Conservation (phyloP, 2,329 filamentous ascomycete species). For the Drechslera avenae region DNA sequence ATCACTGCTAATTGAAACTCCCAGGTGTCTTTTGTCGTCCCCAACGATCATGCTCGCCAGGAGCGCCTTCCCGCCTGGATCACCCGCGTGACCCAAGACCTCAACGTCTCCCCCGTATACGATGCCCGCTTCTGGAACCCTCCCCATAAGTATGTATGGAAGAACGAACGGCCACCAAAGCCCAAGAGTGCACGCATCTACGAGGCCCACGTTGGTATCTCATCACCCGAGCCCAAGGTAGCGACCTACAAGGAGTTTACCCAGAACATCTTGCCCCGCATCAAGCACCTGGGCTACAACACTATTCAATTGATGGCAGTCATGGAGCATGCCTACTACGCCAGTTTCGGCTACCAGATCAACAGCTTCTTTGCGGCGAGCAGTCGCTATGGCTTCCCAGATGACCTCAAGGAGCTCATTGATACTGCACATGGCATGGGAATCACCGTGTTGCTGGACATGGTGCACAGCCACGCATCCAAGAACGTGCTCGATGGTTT, state of each 20-base stretch:
- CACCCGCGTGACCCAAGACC: constrained; percentile 92
- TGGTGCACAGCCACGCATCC: constrained; percentile 96
- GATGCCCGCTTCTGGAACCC: constrained; percentile 98
- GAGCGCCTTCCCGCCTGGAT: constrained; percentile 97
- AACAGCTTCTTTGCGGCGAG: constrained; percentile 99
- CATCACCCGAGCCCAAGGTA: constrained; percentile 84
- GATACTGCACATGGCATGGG: constrained; percentile 93
- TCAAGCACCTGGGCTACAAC: constrained; percentile 91
- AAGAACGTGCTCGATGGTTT: constrained; percentile 96
- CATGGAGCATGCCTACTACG: constrained; percentile 99
- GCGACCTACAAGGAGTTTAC: constrained; percentile 98
- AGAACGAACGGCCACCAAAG: constrained; percentile 80
- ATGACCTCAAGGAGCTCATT: constrained; percentile 94
- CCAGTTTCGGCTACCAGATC: constrained; percentile 97
- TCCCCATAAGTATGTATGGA: constrained; percentile 82
- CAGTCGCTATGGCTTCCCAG: constrained; percentile 89
- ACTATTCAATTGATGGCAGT: constrained; percentile 98
- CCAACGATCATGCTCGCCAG: constrained; percentile 73
- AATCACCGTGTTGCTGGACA: constrained; percentile 87
- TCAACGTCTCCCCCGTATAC: constrained; percentile 86
- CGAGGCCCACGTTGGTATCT: constrained; percentile 98
- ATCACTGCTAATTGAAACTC: not conserved
- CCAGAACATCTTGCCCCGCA: constrained; percentile 85
- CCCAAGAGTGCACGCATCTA: constrained; percentile 89
- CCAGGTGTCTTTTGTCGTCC: constrained; percentile 82